Conservation (phyloP, 2,329 filamentous ascomycete species). For the Diplodia intermedia region DNA sequence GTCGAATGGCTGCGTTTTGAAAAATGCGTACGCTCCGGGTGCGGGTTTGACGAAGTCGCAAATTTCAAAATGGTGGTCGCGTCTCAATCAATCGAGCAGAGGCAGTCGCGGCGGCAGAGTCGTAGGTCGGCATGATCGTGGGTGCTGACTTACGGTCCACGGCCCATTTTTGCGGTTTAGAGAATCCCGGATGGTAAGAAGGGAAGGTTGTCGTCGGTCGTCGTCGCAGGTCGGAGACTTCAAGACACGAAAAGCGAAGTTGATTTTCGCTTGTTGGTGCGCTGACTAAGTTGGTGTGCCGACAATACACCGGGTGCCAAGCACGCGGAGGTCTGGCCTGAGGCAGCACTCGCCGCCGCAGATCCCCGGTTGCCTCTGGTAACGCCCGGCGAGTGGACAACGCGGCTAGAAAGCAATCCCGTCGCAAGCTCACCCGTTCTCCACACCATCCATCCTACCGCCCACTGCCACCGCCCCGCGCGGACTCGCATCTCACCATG, state of each 20-base stretch:
- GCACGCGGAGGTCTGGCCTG: not conserved
- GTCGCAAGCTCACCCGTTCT: constrained; percentile 15
- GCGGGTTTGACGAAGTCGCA: not conserved
- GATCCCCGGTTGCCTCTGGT: constrained; percentile 27
- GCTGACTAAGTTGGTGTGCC: constrained; percentile 30
- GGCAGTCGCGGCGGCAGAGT: constrained; percentile 8
- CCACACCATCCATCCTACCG: constrained; percentile 10
- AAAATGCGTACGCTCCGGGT: not conserved
- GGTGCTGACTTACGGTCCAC: constrained; percentile 64
- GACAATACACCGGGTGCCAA: constrained; percentile 18
- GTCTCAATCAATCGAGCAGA: constrained; percentile 10
- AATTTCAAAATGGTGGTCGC: constrained; percentile 10
- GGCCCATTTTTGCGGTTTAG: constrained; percentile 64
- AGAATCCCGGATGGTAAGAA: constrained; percentile 45
- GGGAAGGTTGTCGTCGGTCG: constrained; percentile 41
- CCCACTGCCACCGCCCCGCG: constrained; percentile 5
- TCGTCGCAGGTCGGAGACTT: constrained; percentile 38
- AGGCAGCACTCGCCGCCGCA: not conserved
- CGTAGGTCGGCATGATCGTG: constrained; percentile 3
- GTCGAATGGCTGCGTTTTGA: not conserved
- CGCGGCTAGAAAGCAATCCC: constrained; percentile 4
- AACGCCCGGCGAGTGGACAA: constrained; percentile 14
- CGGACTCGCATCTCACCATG: constrained; percentile 25
- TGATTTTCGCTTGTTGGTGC: constrained; percentile 33
- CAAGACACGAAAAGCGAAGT: constrained; percentile 27